Conservation (phyloP, 2,329 filamentous ascomycete genomes). For the Lachnellula willkommii region DNA sequence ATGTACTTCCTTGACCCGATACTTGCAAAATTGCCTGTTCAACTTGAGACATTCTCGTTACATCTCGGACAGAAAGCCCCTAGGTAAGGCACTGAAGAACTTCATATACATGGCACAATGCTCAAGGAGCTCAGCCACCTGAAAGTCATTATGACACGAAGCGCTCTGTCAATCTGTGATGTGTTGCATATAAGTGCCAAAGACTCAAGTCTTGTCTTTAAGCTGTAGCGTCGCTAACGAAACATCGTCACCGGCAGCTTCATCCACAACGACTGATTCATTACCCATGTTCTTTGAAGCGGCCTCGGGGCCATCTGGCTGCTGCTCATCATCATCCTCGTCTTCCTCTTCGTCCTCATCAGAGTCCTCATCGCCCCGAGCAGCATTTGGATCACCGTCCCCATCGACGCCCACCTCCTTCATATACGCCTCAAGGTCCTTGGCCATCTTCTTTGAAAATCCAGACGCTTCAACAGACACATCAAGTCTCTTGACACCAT, state of each 20-base stretch:
- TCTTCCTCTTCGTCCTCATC: constrained; percentile 34
- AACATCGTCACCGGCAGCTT: constrained; percentile 10
- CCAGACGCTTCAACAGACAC: constrained; percentile 86
- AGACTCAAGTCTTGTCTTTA: constrained; percentile 28
- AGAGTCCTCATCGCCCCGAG: constrained; percentile 33
- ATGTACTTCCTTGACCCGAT: too few species aligned
- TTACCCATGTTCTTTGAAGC: neutral
- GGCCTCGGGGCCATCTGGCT: constrained; percentile 24
- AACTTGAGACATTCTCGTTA: too few species aligned
- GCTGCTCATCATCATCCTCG: constrained; percentile 32
- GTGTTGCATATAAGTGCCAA: neutral
- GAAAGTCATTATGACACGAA: neutral
- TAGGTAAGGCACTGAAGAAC: too few species aligned
- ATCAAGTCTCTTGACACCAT: constrained; percentile 67
- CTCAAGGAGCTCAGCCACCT: too few species aligned
- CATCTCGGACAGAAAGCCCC: too few species aligned
- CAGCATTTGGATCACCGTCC: constrained; percentile 32
- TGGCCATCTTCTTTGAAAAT: constrained; percentile 94
- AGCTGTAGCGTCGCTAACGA: constrained; percentile 23
- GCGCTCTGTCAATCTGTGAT: neutral
- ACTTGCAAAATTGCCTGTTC: too few species aligned
- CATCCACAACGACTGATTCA: neutral
- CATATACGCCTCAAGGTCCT: constrained; percentile 88
- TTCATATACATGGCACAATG: too few species aligned
- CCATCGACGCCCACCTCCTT: constrained; percentile 59